These are phyloP conservation scores for Tolypocladium amazonense DNA, from an alignment of 2,329 filamentous ascomycete genomes.

Conservation along the genomic window DNA sequence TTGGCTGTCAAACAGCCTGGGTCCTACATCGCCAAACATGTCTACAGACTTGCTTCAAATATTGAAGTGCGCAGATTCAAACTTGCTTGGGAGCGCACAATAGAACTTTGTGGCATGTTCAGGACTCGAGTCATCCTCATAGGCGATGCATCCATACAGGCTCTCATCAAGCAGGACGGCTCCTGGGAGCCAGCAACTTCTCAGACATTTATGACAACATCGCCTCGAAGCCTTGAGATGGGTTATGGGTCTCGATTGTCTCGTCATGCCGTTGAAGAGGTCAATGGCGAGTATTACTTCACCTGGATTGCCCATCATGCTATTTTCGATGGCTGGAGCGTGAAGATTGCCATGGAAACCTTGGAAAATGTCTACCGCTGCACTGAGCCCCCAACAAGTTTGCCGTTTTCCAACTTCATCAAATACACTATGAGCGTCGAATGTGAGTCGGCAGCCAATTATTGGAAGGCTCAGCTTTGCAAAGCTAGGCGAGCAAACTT, in stretches of 20 bases:
- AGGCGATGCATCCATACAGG: background rate
- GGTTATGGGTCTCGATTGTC: background rate
- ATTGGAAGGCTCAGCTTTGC: slow-evolving; percentile 5
- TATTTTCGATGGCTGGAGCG: slow-evolving; percentile 15
- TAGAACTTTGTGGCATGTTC: background rate
- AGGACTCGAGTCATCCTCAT: background rate
- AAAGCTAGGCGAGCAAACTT: background rate
- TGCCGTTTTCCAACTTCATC: slow-evolving; percentile 2
- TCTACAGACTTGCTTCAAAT: background rate
- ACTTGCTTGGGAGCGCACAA: background rate
- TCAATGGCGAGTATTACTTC: slow-evolving; percentile 5
- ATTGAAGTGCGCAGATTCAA: background rate
- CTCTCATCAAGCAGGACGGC: background rate
- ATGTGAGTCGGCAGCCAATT: background rate
- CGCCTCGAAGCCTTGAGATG: background rate
- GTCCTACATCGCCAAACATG: background rate
- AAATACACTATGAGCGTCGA: background rate
- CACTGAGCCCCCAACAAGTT: background rate
- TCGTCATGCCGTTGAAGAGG: background rate
- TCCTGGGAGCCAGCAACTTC: background rate
- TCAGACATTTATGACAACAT: background rate
- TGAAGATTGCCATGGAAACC: slow-evolving; percentile 2
- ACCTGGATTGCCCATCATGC: slow-evolving; percentile 15
- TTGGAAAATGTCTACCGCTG: slow-evolving; percentile 3
- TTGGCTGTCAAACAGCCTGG: background rate